A percentile compares a stretch with the other conserved stretches of the same genome.
These are phyloP conservation scores for Glonium stellatum DNA, from an alignment of 495 filamentous ascomycete genomes.

Conservation along the genomic window DNA sequence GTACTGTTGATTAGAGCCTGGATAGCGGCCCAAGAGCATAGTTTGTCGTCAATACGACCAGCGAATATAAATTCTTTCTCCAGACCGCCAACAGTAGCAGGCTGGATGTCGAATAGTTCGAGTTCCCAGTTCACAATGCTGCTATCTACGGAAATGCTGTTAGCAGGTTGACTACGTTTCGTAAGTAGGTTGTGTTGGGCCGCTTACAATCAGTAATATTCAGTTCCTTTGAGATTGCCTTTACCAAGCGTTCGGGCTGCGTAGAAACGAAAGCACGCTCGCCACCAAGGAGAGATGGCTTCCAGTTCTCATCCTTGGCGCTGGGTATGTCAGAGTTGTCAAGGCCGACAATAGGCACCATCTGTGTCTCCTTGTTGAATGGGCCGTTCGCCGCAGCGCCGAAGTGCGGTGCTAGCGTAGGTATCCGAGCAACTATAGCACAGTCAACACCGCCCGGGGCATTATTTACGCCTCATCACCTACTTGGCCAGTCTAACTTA, in stretches of 20 bases:
- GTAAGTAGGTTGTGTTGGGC: not conserved
- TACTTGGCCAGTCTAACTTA: conserved; percentile 78
- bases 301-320: conserved; percentile 24
- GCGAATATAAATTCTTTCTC: conserved; percentile 94
- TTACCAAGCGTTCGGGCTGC: conserved; percentile 77
- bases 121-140: conserved; percentile 92
- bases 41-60: conserved; percentile 91
- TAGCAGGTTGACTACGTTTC: not conserved
- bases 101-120: conserved; percentile 90
- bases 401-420: conserved; percentile 91
- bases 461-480: conserved; percentile 22
- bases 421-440: conserved; percentile 64
- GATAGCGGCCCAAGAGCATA: conserved; percentile 88
- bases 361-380: conserved; percentile 86
- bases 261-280: conserved; percentile 64
- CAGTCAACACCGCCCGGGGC: conserved; percentile 27
- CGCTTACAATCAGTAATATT: conserved; percentile 54
- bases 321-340: conserved; percentile 57
- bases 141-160: conserved; percentile 32
- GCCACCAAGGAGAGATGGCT: conserved; percentile 33
- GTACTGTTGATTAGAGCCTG: conserved; percentile 70
- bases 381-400: conserved; percentile 68
- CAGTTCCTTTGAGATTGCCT: conserved; percentile 69
- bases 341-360: conserved; percentile 87
- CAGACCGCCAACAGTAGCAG: conserved; percentile 74